A percentile compares a stretch with the other conserved stretches of the same genome.
phyloP scores from a whole-genome alignment of 495 filamentous ascomycete species.

The Penicillium lagena region DNA sequence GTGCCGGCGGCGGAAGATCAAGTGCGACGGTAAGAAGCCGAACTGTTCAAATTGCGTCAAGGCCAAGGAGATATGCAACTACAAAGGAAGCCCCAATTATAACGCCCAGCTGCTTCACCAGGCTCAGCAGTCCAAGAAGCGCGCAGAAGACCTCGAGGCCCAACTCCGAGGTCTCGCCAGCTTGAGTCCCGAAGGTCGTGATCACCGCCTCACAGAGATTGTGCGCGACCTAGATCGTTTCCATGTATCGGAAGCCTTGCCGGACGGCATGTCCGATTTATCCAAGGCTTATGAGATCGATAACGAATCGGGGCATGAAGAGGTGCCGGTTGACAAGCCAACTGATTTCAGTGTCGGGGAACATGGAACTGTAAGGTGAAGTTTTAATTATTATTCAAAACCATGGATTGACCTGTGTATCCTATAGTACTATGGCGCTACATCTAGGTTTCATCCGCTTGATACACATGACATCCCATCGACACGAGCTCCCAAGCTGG shows the following conservation, averaged over 20 bases:
- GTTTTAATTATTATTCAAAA: too few relatives aligned
- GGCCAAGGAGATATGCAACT: conserved; percentile 8
- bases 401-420: not conserved
- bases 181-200: conserved; percentile 1
- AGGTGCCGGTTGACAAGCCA: conserved; percentile 1
- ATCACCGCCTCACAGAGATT: conserved; percentile 3
- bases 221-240: conserved; percentile 1
- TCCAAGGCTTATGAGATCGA: conserved; percentile 2
- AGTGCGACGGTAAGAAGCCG: conserved; percentile 11
- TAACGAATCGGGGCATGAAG: not conserved
- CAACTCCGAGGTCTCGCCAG: conserved; percentile 2
- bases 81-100: conserved; percentile 6
- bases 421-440: conserved; percentile 6
- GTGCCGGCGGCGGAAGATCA: conserved; percentile 9
- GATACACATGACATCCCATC: not conserved
- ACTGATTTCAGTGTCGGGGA: conserved; percentile 6
- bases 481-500: not conserved
- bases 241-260: not conserved
- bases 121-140: conserved; percentile 3
- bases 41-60: conserved; percentile 9
- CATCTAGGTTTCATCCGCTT: conserved; percentile 8
- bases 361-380: conserved; percentile 3
- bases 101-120: conserved; percentile 2
- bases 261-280: not conserved
- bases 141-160: conserved; percentile 1